These are phyloP conservation scores for Ettlia oleoabundans DNA, from an alignment of 139 green algal genomes.

Conservation along the genomic window DNA sequence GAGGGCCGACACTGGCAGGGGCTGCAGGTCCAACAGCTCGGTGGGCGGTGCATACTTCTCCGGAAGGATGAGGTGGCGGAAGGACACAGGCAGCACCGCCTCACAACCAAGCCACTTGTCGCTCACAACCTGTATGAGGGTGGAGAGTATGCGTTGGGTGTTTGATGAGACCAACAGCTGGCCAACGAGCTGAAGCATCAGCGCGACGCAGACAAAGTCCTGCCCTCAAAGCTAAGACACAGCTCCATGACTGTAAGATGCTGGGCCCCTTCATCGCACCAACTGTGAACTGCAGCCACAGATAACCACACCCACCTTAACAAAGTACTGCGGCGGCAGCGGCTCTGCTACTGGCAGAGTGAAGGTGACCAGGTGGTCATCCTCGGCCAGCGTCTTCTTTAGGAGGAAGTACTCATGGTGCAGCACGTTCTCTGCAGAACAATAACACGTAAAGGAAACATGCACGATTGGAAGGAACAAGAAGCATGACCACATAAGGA, in stretches of 20 bases:
- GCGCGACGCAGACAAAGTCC: no score
- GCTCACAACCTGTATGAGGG: slow-evolving; percentile 49
- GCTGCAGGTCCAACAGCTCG: slow-evolving; percentile 98
- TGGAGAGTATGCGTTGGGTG: background rate
- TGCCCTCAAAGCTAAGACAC: no score
- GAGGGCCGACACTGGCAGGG: slow-evolving; percentile 91
- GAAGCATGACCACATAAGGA: no score
- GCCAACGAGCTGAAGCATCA: background rate
- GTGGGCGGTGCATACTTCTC: slow-evolving; percentile 95
- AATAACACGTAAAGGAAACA: no score
- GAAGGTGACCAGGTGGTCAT: slow-evolving; percentile 93
- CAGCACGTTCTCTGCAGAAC: slow-evolving; percentile 80
- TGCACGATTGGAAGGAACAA: no score
- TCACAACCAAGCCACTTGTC: slow-evolving; percentile 92
- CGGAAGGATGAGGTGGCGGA: slow-evolving; percentile 95
- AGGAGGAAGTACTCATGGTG: slow-evolving; percentile 97
- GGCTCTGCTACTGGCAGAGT: slow-evolving; percentile 94
- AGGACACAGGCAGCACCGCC: slow-evolving; percentile 83
- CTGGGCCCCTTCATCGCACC: no score
- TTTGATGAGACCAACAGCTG: background rate
- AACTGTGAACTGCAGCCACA: background rate
- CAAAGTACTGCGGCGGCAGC: slow-evolving; percentile 98
- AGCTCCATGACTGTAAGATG: no score
- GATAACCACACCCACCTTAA: slow-evolving; percentile 49
- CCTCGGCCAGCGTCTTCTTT: slow-evolving; percentile 76